Evolutionary conservation across 371 early-diverging fungal species (phyloP).

Genomic region (Basidiobolus meristosporus): DNA sequence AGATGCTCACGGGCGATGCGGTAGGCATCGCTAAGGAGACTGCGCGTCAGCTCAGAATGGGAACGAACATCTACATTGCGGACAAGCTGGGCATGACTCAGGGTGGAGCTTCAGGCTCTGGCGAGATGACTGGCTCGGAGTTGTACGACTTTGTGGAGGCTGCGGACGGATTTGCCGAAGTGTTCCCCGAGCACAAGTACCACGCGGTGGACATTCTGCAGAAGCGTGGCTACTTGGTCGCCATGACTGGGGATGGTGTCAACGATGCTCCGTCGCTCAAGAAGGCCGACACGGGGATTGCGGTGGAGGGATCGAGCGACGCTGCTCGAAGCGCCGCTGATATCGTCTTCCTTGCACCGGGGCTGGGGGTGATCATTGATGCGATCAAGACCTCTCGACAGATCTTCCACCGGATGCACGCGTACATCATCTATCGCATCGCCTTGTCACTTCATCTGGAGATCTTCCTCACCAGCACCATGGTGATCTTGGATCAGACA

Average conservation of each 20-base stretch:
- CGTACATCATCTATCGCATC: not conserved
- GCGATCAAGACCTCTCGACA: constrained; percentile 22
- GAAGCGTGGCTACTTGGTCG: constrained; percentile 53
- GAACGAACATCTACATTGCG: constrained; percentile 46
- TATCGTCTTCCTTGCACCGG: constrained; percentile 41
- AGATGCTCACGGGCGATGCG: constrained; percentile 93
- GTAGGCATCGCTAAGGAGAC: constrained; percentile 77
- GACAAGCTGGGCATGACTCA: not conserved
- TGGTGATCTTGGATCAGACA: not conserved
- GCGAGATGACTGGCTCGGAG: not conserved
- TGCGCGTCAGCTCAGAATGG: constrained; percentile 52
- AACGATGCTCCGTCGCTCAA: constrained; percentile 90
- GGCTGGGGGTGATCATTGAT: constrained; percentile 10
- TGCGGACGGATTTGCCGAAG: constrained; percentile 7
- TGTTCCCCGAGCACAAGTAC: constrained; percentile 67
- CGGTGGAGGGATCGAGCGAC: constrained; percentile 58
- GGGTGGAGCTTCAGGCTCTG: no score
- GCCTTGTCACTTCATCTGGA: not conserved
- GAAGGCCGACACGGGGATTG: constrained; percentile 64
- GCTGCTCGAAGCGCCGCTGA: constrained; percentile 57
- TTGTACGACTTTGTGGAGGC: not conserved
- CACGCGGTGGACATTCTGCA: constrained; percentile 83
- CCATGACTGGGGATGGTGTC: constrained; percentile 86
- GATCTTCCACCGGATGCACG: constrained; percentile 18
- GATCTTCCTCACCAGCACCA: no score